These are phyloP conservation scores for Phytophthora palmivora DNA, from an alignment of 352 stramenopile species.

Conservation along the genomic window DNA sequence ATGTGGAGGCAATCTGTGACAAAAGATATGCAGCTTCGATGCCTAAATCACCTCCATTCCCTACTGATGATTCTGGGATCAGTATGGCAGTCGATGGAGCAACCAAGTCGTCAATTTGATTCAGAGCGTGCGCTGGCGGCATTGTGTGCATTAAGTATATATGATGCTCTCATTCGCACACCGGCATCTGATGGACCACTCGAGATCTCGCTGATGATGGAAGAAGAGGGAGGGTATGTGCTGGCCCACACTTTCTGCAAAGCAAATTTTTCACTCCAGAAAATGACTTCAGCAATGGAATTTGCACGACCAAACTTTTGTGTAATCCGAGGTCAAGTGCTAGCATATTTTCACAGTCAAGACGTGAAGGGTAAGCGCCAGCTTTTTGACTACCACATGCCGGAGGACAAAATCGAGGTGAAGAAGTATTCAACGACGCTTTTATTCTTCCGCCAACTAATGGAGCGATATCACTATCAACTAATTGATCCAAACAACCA, in stretches of 20 bases:
- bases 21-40: slow-evolving; percentile 85
- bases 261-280: slow-evolving; percentile 81
- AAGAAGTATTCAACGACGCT: slow-evolving; percentile 91
- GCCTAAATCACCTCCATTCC: slow-evolving; percentile 77
- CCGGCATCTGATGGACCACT: slow-evolving; percentile 76
- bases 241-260: slow-evolving; percentile 88
- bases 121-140: slow-evolving; percentile 84
- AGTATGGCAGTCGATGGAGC: slow-evolving; percentile 91
- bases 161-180: slow-evolving; percentile 82
- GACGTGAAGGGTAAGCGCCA: slow-evolving; percentile 63
- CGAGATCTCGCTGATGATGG: slow-evolving; percentile 85
- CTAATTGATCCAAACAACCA: slow-evolving; percentile 82
- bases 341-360: slow-evolving; percentile 84
- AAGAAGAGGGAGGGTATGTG: slow-evolving; percentile 81
- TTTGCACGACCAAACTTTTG: slow-evolving; percentile 82
- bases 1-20: slow-evolving; percentile 80
- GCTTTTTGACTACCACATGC: slow-evolving; percentile 91
- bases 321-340: slow-evolving; percentile 69
- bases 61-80: slow-evolving; percentile 82
- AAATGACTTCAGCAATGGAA: slow-evolving; percentile 84
- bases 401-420: slow-evolving; percentile 88
- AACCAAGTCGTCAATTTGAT: slow-evolving; percentile 87
- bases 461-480: slow-evolving; percentile 88
- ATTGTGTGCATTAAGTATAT: slow-evolving; percentile 82
- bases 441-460: slow-evolving; percentile 86